Evolutionary conservation across 1,284 basidiomycete genomes (phyloP), one percentile per base, ranked within the genome.

Genomic region (Pseudozyma pruni): DNA sequence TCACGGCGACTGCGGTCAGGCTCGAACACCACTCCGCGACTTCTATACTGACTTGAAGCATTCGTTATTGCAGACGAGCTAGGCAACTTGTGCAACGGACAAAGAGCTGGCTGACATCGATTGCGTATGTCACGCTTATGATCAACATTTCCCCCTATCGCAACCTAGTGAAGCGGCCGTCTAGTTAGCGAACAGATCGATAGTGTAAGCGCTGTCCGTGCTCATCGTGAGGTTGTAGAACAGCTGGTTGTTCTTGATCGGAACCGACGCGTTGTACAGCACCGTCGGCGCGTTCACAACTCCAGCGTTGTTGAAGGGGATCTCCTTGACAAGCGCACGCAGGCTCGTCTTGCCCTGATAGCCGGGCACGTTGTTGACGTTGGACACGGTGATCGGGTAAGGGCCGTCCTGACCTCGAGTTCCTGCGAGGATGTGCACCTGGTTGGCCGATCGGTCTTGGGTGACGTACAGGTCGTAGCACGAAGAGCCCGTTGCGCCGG

Each of bases 401-500:
- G 44, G 4, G 2, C 44, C 44, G 3, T 25, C 31, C 33, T 46
- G 44, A 5, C 44, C 44, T 11, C 44, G 33, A 1, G 34, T 37
- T 22, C 44, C 33, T 17, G 44, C 32, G 8, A 46, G 33, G 33
- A 46, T 46, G 22, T 46, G 32, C 13, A 46, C 33, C 33, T 23
- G 33, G 13, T 22, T 22, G 8, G 20, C 31, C 4, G 19, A 20
- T 10, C 31, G 33, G 31, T 46, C 44, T n/a, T 46, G 44, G 14
- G 44, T 46, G 11, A 25, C 33, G 20, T 46, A 46, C 6, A 46
- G 44, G 22, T 46, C 33, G 44, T 35, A 46, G 44, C 44, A 46
- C 20, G 32, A 25, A 8, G 33, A 35, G 14, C 32, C 44, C 19
- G 33, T 37, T 9, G 44, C 44, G 4, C 44, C 44, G 22, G 44